These are phyloP conservation scores for Chaetothyriales sp. DNA, from an alignment of 2,329 filamentous ascomycete genomes.

Conservation along the genomic window DNA sequence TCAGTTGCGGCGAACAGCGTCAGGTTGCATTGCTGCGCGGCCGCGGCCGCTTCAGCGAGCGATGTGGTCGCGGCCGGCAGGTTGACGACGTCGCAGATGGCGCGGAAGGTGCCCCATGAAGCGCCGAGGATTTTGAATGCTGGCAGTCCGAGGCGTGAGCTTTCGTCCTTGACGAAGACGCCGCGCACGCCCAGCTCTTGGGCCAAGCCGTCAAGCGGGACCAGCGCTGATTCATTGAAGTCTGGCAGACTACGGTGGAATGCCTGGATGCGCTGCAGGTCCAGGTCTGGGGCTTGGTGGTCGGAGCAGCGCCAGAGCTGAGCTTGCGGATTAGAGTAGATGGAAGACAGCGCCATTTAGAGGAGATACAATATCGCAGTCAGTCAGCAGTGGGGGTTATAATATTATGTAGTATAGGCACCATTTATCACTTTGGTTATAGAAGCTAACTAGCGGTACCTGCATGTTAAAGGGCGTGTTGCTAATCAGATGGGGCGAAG, in stretches of 20 bases:
- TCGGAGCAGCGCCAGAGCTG: conserved; percentile 4
- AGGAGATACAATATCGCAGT: no score
- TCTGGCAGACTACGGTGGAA: conserved; percentile 48
- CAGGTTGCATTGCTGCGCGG: conserved; percentile 23
- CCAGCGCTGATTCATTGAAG: conserved; percentile 44
- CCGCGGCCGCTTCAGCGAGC: conserved; percentile 31
- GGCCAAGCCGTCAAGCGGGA: conserved; percentile 41
- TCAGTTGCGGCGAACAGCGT: conserved; percentile 53
- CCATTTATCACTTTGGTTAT: no score
- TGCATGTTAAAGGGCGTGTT: no score
- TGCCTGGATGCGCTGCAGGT: conserved; percentile 4
- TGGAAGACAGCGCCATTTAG: background rate
- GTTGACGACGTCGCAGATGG: conserved; percentile 33
- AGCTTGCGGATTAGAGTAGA: conserved; percentile 8
- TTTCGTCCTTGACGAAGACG: conserved; percentile 60
- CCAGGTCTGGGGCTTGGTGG: background rate
- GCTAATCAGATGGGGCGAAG: no score
- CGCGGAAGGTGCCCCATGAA: conserved; percentile 55
- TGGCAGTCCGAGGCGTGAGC: conserved; percentile 51
- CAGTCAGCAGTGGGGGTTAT: no score
- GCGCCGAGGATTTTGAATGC: conserved; percentile 73
- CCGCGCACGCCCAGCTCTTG: conserved; percentile 42
- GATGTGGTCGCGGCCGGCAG: conserved; percentile 30
- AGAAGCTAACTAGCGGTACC: no score
- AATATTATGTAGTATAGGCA: no score